Evolutionary conservation across 331 rosid species (phyloP).

Genomic region (Spiraea crenata): DNA sequence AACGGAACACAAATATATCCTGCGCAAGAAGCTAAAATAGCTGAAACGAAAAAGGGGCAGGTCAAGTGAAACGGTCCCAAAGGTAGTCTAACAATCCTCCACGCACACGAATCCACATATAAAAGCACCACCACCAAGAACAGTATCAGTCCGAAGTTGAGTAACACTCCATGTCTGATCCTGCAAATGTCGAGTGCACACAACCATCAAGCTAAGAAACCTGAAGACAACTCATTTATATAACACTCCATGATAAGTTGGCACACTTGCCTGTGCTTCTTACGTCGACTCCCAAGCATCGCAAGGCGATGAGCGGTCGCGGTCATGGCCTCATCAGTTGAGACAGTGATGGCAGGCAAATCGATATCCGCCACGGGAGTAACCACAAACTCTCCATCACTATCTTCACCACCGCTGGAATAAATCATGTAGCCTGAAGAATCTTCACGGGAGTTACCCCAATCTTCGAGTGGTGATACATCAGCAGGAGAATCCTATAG

Average conservation of each 20-base stretch:
- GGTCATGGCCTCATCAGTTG: constrained; percentile 58
- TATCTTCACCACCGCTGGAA: constrained; percentile 78
- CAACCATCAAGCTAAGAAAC: constrained; percentile 14
- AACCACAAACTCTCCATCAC: constrained; percentile 58
- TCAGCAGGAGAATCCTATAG: constrained; percentile 57
- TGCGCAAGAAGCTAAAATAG: constrained; percentile 61
- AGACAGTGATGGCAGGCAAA: constrained; percentile 56
- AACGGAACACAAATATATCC: constrained; percentile 88
- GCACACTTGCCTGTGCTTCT: constrained; percentile 64
- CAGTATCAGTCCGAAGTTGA: constrained; percentile 55
- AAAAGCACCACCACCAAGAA: constrained; percentile 56
- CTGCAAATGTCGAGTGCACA: constrained; percentile 48
- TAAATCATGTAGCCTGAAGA: constrained; percentile 35
- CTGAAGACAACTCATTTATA: not conserved
- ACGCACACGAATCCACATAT: constrained; percentile 89
- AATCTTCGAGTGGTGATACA: constrained; percentile 52
- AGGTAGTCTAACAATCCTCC: constrained; percentile 88
- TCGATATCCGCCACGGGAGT: constrained; percentile 61
- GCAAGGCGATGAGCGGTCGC: constrained; percentile 68
- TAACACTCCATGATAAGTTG: not conserved
- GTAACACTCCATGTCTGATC: constrained; percentile 57
- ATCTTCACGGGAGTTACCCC: constrained; percentile 39
- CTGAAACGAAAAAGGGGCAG: constrained; percentile 77
- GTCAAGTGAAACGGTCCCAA: constrained; percentile 73
- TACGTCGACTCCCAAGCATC: constrained; percentile 55